Base-by-base conservation (phyloP, 108 stramenopile species). In the Stephanodiscus minutulus region DNA sequence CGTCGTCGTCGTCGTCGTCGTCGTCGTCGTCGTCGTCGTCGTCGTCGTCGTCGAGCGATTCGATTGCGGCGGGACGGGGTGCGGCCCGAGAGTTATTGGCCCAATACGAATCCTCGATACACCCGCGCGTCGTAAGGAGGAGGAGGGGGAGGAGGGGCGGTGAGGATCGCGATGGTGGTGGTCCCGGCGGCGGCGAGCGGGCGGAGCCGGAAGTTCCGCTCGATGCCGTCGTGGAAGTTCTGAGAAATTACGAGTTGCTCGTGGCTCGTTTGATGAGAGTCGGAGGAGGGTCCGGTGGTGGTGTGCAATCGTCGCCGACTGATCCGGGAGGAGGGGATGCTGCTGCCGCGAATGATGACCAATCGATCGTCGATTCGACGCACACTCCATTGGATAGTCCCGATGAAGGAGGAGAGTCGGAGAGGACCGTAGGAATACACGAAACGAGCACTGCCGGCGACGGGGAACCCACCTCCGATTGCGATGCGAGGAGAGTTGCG, bases 241-340 rank as follows among this genome's bases (percentile, higher is more conserved):
- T 69, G 43, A 25, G 24, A 39, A 25, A 58, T 25, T 77, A 77
- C 49, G 76, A 77, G 36, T 66, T 77, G 36, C 66, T 77, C 2
- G 17, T 77, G n/a, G 66, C 68, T 13, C 61, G 64, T 69, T 25
- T 68, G 15, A 55, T 76, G 60, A 37, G 31, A 17, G 56, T 50
- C 18, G 44, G 13, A n/a, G 29, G 25, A 41, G 1, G 4, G 3
- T 31, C 55, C 25, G 2, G 27, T 21, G 12, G 5, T 13, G 15
- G 8, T 27, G 20, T 31, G 5, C 28, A 7, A 15, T 29, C 29
- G 17, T 29, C 27, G 27, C 12, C 12, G 27, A 15, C 28, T 12
- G 22, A 5, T 25, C 52, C 0, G 4, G 11, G 52, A 56, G 55
- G 10, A 27, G 29, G 27, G 27, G 9, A 25, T 1, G 39, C 8